phyloP scores from a whole-genome alignment of 805 yeast species.

The Saturnispora sanitii region DNA sequence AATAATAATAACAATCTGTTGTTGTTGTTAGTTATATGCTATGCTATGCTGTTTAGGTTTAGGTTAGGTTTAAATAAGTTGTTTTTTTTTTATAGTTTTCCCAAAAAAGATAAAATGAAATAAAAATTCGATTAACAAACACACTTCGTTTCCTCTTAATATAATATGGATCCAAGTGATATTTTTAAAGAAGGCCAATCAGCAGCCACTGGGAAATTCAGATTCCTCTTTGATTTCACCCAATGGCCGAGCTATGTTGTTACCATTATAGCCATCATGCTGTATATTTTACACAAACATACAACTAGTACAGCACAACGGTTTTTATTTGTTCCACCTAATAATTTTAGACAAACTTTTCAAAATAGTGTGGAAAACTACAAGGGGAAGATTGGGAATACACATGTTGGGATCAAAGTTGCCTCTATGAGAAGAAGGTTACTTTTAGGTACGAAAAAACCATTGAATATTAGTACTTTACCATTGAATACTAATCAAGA shows the following conservation, averaged over 20 bases:
- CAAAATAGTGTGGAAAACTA: slow-evolving; percentile 13
- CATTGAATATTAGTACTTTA: slow-evolving; percentile 27
- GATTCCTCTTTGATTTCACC: neutral
- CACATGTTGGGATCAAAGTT: slow-evolving; percentile 20
- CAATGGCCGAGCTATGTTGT: neutral
- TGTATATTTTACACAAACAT: slow-evolving; percentile 1
- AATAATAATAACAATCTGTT: too few relatives aligned
- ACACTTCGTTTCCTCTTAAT: too few relatives aligned
- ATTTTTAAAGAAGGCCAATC: neutral
- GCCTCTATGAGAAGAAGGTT: slow-evolving; percentile 25
- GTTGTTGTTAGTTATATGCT: too few relatives aligned
- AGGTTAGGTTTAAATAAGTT: too few relatives aligned
- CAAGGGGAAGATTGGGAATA: slow-evolving; percentile 15
- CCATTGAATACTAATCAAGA: slow-evolving; percentile 18
- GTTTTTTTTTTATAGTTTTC: too few relatives aligned
- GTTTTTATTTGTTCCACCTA: slow-evolving; percentile 23
- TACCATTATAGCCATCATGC: neutral
- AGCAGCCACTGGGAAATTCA: neutral
- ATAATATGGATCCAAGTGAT: too few relatives aligned
- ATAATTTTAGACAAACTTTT: slow-evolving; percentile 20
- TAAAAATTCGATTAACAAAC: too few relatives aligned
- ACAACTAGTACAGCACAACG: slow-evolving; percentile 15
- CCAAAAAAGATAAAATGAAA: too few relatives aligned
- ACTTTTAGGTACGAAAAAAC: slow-evolving; percentile 24
- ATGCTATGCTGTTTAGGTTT: too few relatives aligned